phyloP scores from a whole-genome alignment of 2,329 filamentous ascomycete genomes.

The Alternaria metachromatica region DNA sequence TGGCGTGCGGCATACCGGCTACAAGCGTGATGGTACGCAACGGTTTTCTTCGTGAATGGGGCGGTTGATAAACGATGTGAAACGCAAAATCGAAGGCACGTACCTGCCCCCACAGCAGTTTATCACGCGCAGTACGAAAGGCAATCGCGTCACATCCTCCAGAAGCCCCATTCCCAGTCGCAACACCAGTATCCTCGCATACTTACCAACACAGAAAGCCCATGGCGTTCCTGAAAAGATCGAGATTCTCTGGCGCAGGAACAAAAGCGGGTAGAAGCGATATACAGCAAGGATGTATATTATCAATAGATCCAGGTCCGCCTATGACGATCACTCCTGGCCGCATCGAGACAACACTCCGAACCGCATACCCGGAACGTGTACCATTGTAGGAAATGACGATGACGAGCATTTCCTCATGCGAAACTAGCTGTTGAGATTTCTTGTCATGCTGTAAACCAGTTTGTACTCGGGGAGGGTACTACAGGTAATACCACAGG shows the following conservation, averaged over 20 bases:
- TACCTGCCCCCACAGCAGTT: background rate
- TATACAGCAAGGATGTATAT: constrained; percentile 8
- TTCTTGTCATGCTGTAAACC: background rate
- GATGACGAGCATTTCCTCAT: constrained; percentile 2
- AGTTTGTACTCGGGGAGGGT: background rate
- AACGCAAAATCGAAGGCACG: background rate
- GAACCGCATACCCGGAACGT: background rate
- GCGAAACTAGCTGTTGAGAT: background rate
- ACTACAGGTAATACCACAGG: background rate
- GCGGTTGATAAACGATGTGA: background rate
- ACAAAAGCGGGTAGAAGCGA: background rate
- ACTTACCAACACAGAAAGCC: background rate
- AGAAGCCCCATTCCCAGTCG: background rate
- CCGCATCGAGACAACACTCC: constrained; percentile 1
- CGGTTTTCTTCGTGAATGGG: background rate
- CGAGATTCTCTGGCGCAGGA: background rate
- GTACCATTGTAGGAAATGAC: constrained; percentile 2
- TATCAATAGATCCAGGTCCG: constrained; percentile 5
- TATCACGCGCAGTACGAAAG: background rate
- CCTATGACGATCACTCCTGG: background rate
- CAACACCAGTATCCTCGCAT: background rate
- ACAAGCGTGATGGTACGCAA: background rate
- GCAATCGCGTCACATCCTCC: background rate
- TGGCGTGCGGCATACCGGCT: constrained; percentile 1
- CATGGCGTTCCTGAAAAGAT: background rate